Base-by-base conservation (phyloP, 305 asterid genomes). In the Lippia alba region DNA sequence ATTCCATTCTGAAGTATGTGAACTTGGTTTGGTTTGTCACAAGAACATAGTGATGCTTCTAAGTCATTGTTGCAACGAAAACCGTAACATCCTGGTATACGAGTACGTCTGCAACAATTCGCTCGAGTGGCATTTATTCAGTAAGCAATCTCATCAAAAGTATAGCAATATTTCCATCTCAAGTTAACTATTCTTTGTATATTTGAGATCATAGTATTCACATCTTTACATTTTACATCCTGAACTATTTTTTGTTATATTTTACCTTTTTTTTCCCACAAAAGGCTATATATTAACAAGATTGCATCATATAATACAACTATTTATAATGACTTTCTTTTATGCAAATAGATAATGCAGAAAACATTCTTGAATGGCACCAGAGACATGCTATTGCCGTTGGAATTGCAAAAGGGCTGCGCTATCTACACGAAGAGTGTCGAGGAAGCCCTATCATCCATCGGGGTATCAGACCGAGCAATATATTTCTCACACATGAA, bases 51-150 rank as follows among this genome's bases (percentile, higher is more conserved):
- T 88, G 73, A 80, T 82, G 86, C 90, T 91, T 70, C 87, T 91
- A 46, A 91, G 96, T 24, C 85, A 84, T 59, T 85, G 86, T 70
- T 49, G 76, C 76, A 80, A 80, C 75, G 86, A 83, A 71, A 84
- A 83, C 58, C 12, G 68, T 18, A 80, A 75, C 65, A 80, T 89
- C 69, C 79, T 91, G 81, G 88, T 91, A 16, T 87, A 89, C 44
- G 97, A 89, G 79, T 85, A 84, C 58, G 76, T 86, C 73, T 81
- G 83, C 80, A 76, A 85, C 61, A 88, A 73, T 36, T 85, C 97
- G 45, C 87, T 91, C 32, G 86, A 84, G 53, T 87, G 94, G 96
- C 94, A 91, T 82, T 81, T 91, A 66, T 86, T 89, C 44, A 92
- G 97, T 91, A 81, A 76, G 91, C 69, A 63, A 32, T 30, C 19